Percentiles rank a stretch among this genome's conserved stretches.
Conservation (phyloP, 345 rosid genomes). For the Combretum micranthum region DNA sequence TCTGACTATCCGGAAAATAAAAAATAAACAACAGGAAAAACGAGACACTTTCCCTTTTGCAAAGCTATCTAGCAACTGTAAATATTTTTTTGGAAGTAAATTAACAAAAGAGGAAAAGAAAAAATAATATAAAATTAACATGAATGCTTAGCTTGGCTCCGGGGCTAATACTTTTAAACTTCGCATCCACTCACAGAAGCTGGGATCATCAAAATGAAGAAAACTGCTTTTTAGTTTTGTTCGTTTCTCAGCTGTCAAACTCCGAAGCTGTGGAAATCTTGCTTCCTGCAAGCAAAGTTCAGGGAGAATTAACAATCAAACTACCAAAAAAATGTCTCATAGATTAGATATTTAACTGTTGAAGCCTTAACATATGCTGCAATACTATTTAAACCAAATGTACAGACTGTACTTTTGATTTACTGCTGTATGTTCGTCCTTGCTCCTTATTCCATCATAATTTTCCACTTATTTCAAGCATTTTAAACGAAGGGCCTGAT, state of each 20-base stretch:
- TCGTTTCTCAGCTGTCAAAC: slow-evolving; percentile 57
- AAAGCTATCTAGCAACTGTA: neutral
- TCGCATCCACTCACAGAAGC: slow-evolving; percentile 92
- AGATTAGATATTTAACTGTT: neutral
- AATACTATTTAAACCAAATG: too few species aligned
- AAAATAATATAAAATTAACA: neutral
- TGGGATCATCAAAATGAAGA: slow-evolving; percentile 81
- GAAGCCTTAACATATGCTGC: neutral
- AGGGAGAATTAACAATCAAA: neutral
- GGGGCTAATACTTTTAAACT: slow-evolving; percentile 72
- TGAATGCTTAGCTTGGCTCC: slow-evolving; percentile 37
- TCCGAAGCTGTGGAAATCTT: slow-evolving; percentile 76
- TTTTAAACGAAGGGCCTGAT: too few species aligned
- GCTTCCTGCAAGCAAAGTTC: slow-evolving; percentile 59
- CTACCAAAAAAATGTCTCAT: neutral
- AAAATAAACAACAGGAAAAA: neutral
- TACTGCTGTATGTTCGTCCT: too few species aligned
- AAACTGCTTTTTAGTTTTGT: slow-evolving; percentile 75
- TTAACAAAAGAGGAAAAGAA: neutral
- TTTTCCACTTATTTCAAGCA: too few species aligned
- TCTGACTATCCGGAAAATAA: neutral
- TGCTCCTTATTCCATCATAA: too few species aligned
- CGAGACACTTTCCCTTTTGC: neutral
- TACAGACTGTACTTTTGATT: too few species aligned
- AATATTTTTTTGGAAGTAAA: neutral